Percentiles rank a stretch among this genome's conserved stretches.
Evolutionary conservation across 768 basidiomycete species (phyloP).

Genomic region (Gloeopeniophorella convolvens): DNA sequence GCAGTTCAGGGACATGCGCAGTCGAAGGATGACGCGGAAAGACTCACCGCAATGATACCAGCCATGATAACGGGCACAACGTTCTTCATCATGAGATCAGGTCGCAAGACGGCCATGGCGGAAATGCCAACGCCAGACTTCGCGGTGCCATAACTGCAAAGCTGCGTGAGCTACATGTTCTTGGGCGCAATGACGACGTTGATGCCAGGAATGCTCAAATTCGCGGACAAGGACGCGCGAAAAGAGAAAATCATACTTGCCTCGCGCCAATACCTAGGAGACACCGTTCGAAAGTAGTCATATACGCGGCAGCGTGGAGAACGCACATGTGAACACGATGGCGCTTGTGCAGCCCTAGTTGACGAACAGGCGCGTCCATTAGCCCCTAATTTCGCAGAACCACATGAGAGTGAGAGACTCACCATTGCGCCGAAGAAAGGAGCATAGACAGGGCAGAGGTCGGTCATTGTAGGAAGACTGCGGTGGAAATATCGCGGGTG

Average conservation of each 20-base stretch:
- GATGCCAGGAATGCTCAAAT: not conserved
- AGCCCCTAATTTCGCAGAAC: too few relatives aligned
- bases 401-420: too few relatives aligned
- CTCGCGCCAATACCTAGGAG: slow-evolving; percentile 75
- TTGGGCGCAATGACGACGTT: not conserved
- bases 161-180: not conserved
- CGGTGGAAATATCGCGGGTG: not conserved
- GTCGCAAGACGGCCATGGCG: slow-evolving; percentile 90
- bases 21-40: slow-evolving; percentile 64
- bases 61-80: slow-evolving; percentile 95
- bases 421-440: slow-evolving; percentile 99
- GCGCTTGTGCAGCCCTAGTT: slow-evolving; percentile 90
- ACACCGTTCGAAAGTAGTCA: not conserved
- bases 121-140: slow-evolving; percentile 98
- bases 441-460: slow-evolving; percentile 89
- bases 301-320: not conserved
- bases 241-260: slow-evolving; percentile 33
- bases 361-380: too few relatives aligned
- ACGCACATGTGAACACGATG: slow-evolving; percentile 95
- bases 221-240: not conserved
- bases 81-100: slow-evolving; percentile 87
- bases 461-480: slow-evolving; percentile 44
- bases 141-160: slow-evolving; percentile 88
- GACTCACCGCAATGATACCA: slow-evolving; percentile 99
- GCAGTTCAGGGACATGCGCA: not conserved